These are phyloP conservation scores for Areca catechu DNA, from an alignment of 176 grass and related monocot genomes.

Conservation along the genomic window DNA sequence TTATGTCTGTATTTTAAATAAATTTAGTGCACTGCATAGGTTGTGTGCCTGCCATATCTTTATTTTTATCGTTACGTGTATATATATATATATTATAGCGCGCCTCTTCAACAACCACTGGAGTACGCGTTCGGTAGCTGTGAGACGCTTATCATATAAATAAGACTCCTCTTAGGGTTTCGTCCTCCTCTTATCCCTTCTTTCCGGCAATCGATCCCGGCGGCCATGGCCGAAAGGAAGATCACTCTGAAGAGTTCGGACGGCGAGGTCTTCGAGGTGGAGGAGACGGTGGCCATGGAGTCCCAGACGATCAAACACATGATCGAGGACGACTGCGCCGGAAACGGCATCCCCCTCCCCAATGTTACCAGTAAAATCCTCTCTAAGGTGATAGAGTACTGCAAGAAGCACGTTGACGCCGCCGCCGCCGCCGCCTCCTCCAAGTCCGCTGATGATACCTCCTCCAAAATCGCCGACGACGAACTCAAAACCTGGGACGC, in stretches of 20 bases:
- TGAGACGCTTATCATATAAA: too few species aligned
- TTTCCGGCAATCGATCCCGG: neutral
- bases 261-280: slow-evolving; percentile 31
- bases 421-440: neutral
- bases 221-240: slow-evolving; percentile 14
- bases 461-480: neutral
- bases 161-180: neutral
- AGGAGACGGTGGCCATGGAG: slow-evolving; percentile 29
- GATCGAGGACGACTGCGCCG: slow-evolving; percentile 43
- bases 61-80: too few species aligned
- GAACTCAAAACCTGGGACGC: slow-evolving; percentile 34
- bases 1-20: too few species aligned
- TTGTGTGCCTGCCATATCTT: too few species aligned
- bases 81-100: too few species aligned
- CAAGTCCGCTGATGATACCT: neutral
- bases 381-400: slow-evolving; percentile 40
- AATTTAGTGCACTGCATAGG: too few species aligned
- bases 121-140: too few species aligned
- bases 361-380: slow-evolving; percentile 45
- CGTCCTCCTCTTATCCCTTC: neutral
- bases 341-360: slow-evolving; percentile 36
- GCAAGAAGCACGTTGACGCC: slow-evolving; percentile 38
- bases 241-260: slow-evolving; percentile 30
- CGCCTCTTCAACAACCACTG: too few species aligned
- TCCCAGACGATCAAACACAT: slow-evolving; percentile 45